Evolutionary conservation across 2,329 filamentous ascomycete species (phyloP).

Genomic region (Microdochium paspali): DNA sequence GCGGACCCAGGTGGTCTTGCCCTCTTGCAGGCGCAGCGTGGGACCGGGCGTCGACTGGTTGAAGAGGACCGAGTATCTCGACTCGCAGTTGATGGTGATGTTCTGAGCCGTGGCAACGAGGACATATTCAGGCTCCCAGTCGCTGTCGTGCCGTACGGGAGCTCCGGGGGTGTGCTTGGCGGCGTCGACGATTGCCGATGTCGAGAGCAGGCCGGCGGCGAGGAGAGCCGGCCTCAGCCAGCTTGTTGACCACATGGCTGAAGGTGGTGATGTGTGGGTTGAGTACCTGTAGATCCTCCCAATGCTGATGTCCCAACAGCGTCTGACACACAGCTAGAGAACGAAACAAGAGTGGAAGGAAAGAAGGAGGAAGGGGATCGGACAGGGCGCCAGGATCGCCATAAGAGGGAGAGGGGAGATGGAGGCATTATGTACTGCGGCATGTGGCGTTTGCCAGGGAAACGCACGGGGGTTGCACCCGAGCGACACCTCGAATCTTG

Average conservation of each 20-base stretch:
- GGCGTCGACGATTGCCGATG: neutral
- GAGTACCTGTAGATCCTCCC: too few species aligned
- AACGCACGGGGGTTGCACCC: too few species aligned
- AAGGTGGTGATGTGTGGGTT: too few species aligned
- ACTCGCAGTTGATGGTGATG: conserved; percentile 34
- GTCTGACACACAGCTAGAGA: too few species aligned
- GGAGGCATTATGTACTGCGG: too few species aligned
- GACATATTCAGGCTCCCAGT: conserved; percentile 19
- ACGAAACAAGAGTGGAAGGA: too few species aligned
- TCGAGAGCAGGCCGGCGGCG: neutral
- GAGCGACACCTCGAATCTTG: too few species aligned
- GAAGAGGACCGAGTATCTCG: conserved; percentile 35
- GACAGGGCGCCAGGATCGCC: too few species aligned
- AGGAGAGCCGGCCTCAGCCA: neutral
- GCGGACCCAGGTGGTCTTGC: conserved; percentile 43
- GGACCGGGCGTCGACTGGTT: conserved; percentile 46
- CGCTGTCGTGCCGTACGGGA: neutral
- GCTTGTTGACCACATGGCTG: neutral
- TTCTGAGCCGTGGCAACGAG: conserved; percentile 20
- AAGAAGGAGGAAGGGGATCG: too few species aligned
- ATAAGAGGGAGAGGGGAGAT: too few species aligned
- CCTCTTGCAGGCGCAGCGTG: conserved; percentile 33
- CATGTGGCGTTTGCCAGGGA: too few species aligned
- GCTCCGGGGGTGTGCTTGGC: neutral
- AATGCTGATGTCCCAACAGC: too few species aligned